Conservation (phyloP, 495 filamentous ascomycete genomes). For the Bacidia rubella region DNA sequence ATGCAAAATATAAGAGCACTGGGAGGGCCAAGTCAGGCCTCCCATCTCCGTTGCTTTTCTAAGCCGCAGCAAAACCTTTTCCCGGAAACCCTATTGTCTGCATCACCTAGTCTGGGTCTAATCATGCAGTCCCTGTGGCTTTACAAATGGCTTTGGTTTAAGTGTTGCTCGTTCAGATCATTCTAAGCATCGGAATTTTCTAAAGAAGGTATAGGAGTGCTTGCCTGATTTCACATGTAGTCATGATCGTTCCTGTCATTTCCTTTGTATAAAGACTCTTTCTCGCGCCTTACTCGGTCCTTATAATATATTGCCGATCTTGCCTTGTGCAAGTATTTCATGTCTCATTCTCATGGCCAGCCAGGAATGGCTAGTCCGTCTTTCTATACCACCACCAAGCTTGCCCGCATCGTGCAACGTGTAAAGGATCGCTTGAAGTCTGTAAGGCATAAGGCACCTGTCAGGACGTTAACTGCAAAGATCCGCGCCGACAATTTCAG, state of each 20-base stretch:
- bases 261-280: not conserved
- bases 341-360: constrained; percentile 1
- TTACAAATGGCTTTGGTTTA: not conserved
- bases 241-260: not conserved
- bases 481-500: not conserved
- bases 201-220: not conserved
- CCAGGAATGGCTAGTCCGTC: constrained; percentile 11
- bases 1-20: not conserved
- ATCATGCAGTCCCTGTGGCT: constrained; percentile 2
- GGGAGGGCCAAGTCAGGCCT: not conserved
- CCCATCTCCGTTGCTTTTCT: not conserved
- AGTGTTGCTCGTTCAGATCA: not conserved
- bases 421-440: constrained; percentile 16
- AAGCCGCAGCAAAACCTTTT: constrained; percentile 3
- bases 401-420: constrained; percentile 15
- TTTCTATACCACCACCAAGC: constrained; percentile 12
- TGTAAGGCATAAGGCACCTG: not conserved
- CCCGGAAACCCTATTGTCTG: not conserved
- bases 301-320: not conserved
- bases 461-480: not conserved
- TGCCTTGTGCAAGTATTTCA: not conserved
- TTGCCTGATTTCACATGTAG: not conserved
- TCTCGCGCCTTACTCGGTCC: not conserved
- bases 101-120: not conserved
- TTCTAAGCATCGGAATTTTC: not conserved